Base-by-base conservation (phyloP, 495 filamentous ascomycete genomes). In the Aspergillus haitiensis region DNA sequence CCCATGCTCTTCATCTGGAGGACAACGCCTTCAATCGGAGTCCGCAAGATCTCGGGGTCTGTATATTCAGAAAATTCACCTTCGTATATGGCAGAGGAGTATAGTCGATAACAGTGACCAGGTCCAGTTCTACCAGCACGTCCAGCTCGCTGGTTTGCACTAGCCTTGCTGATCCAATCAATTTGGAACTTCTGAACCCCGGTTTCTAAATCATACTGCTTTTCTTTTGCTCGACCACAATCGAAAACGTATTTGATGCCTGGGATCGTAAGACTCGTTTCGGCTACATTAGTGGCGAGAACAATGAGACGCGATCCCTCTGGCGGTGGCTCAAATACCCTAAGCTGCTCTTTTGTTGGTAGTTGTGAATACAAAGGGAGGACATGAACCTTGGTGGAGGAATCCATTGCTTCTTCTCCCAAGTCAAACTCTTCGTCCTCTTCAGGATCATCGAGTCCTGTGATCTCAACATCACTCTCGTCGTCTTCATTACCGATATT, bases 221-320 rank as follows among this genome's bases (percentile, higher is more conserved):
- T 88, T 69, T 97, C 92, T 71, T 99, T 99, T 2, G 89, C 85
- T 42, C 95, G 82, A 34, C 95, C 95, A 66, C 88, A 88, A 72
- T 99, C 95, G 61, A 99, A 96, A 13, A 99, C 95, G 67, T 97
- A 99, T 55, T 90, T 84, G 59, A 97, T 93, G 15, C 92, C 92
- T 4, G 95, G 95, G 45, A 99, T 99, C 0, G 95, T 99, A 57
- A 99, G 78, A 81, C 88, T 92, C 4, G 95, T 99, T 71, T 99
- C 95, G 0, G 95, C 95, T 21, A 99, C 90, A 70, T 99, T 99
- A 18, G 95, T 99, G 0, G 95, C 92, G 18, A 99, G 75, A 15
- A 99, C 88, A 58, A 98, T 90, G 8, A 96, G 82, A 5, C 95
- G 86, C 9, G 90, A 89, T 40, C 88, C 88, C 37, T 91, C 87